Evolutionary conservation across 2,329 filamentous ascomycete species (phyloP), one percentile per base, ranked within the genome.

Genomic region (Onygenales sp.): DNA sequence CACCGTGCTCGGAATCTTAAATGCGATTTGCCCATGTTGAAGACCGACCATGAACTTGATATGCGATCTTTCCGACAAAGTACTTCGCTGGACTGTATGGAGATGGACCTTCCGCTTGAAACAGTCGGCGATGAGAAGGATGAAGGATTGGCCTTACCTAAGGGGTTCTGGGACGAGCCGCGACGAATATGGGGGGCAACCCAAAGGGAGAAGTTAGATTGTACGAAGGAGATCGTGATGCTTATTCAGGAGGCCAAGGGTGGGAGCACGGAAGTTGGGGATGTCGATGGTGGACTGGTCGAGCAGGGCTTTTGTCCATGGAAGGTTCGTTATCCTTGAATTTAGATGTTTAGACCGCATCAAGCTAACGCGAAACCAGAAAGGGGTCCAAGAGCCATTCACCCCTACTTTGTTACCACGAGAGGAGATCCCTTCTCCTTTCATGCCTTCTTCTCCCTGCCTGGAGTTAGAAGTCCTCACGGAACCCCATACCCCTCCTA

Each of bases 321-420:
- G 33, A 53, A 53, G 44, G 52, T 54, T 32, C 10, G 47, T 50
- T 27, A 27, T 27, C 5, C 21, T 39, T 17, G 38, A 35, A 14
- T 43, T 48, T 13, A 21, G 35, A 2, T 17, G 32, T 8, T 55
- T 27, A 31, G 5, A 31, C 9, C 9, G 33, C 38, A 36, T n/a
- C n/a, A 14, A 27, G n/a, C 47, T 49, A 39, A 49, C 35, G 9
- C 7, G 36, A 9, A 31, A 8, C 13, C 5, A 73, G 71, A 63
- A 64, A 31, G 50, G 52, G 42, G 57, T 48, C 32, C 41, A 59
- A 5, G 62, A 64, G 35, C 65, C 66, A 13, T 9, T 76, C n/a
- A 73, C 75, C 2, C 76, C 76, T n/a, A 74, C 74, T 3, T 58
- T 79, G 7, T 64, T 78, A 14, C 73, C 75, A 14, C 53, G 71